These are phyloP conservation scores for Linum trigynum DNA, from an alignment of 345 rosid genomes.

Conservation along the genomic window DNA sequence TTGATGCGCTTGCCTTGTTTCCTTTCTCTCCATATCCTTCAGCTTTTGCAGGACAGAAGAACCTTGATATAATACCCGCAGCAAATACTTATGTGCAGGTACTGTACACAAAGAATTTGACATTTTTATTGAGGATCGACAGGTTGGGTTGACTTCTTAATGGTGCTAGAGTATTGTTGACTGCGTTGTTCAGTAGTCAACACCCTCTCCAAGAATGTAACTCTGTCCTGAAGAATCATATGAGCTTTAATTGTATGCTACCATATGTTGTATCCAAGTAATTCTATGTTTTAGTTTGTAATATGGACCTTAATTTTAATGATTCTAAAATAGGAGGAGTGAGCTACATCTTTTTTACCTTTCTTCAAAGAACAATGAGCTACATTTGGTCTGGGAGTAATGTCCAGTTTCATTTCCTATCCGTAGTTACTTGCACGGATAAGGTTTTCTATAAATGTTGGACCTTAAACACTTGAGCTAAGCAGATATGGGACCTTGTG, in stretches of 20 bases:
- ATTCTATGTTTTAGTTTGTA: neutral
- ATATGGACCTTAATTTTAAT: neutral
- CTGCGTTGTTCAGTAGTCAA: neutral
- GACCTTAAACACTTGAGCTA: neutral
- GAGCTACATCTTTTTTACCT: neutral
- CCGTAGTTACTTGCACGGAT: neutral
- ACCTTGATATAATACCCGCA: slow-evolving; percentile 15
- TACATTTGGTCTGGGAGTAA: too few relatives aligned
- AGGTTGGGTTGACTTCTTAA: neutral
- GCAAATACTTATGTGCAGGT: slow-evolving; percentile 28
- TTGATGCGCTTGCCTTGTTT: neutral
- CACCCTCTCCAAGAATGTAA: neutral
- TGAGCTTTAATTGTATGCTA: neutral
- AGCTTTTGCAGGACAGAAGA: slow-evolving; percentile 17
- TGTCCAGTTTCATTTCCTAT: neutral
- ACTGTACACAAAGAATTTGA: neutral
- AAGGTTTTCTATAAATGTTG: neutral
- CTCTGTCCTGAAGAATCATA: neutral
- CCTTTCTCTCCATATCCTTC: neutral
- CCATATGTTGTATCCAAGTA: neutral
- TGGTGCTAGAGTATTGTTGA: neutral
- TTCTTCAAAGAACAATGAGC: too few relatives aligned
- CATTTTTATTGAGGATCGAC: neutral
- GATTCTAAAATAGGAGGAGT: neutral
- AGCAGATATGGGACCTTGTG: neutral